These are phyloP conservation scores for Rhodotorula sp. DNA, from an alignment of 1,284 basidiomycete genomes.

Conservation along the genomic window DNA sequence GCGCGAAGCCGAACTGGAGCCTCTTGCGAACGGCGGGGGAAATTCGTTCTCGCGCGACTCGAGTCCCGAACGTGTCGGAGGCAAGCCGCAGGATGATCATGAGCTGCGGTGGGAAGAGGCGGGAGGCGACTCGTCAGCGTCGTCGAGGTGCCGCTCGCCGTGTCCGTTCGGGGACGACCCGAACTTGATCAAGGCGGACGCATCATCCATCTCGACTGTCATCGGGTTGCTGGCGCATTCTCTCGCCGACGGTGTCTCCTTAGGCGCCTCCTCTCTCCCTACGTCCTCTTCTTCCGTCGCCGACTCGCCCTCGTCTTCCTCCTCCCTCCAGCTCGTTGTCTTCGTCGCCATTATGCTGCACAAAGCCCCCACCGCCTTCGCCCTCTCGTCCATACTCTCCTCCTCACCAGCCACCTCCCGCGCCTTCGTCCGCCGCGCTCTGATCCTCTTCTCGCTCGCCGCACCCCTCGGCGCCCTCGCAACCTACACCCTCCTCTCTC, in stretches of 20 bases:
- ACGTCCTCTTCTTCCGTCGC: slow-evolving; percentile 26
- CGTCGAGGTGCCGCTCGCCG: not conserved
- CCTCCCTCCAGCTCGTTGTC: slow-evolving; percentile 67
- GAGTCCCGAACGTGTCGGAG: not conserved
- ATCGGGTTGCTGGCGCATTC: slow-evolving; percentile 81
- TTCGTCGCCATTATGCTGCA: slow-evolving; percentile 85
- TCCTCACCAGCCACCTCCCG: slow-evolving; percentile 18
- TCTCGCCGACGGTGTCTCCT: slow-evolving; percentile 81
- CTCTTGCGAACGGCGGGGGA: slow-evolving; percentile 17
- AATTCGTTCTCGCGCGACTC: not conserved
- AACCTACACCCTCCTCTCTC: slow-evolving; percentile 29
- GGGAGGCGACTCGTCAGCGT: not conserved
- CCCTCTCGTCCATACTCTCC: slow-evolving; percentile 37
- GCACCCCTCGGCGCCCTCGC: slow-evolving; percentile 40
- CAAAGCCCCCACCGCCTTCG: slow-evolving; percentile 59
- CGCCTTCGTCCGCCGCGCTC: slow-evolving; percentile 23
- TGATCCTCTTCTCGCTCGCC: slow-evolving; percentile 38
- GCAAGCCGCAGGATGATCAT: not conserved
- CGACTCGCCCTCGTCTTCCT: slow-evolving; percentile 19
- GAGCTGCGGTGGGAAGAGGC: not conserved
- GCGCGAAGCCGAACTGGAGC: slow-evolving; percentile 33
- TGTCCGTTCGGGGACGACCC: not conserved
- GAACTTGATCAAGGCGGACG: slow-evolving; percentile 10
- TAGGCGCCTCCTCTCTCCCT: slow-evolving; percentile 63
- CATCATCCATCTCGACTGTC: slow-evolving; percentile 63